Percentiles rank a stretch among this genome's conserved stretches.
Evolutionary conservation across 2,329 filamentous ascomycete species (phyloP).

Genomic region (Apiospora marii): DNA sequence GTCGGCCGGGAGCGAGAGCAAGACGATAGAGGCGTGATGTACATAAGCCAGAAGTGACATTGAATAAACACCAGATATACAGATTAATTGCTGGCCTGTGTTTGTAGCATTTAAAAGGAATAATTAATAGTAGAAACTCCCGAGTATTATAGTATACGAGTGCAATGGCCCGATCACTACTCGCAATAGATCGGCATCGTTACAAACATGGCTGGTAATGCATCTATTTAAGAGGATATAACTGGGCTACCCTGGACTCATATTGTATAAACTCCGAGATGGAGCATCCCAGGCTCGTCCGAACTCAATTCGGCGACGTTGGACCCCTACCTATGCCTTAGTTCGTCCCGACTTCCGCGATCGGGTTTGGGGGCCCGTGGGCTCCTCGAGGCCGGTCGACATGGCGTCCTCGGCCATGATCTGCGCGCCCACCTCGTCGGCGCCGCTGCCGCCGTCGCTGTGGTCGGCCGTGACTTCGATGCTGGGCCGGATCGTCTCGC

Average conservation of each 20-base stretch:
- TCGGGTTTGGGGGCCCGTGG: neutral
- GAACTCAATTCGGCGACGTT: neutral
- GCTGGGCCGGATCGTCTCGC: neutral
- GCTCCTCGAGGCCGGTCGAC: neutral
- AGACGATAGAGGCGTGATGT: neutral
- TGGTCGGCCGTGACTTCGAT: neutral
- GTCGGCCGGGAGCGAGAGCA: neutral
- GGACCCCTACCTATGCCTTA: slow-evolving; percentile 7
- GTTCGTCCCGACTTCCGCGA: slow-evolving; percentile 12
- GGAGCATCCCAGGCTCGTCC: neutral
- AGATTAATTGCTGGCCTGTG: too few species aligned
- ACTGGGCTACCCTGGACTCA: neutral
- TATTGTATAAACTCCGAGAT: neutral
- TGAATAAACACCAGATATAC: too few species aligned
- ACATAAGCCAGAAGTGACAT: too few species aligned
- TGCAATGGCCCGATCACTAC: too few species aligned
- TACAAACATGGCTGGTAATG: too few species aligned
- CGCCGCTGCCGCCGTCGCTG: neutral
- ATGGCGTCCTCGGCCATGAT: slow-evolving; percentile 14
- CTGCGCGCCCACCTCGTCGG: neutral
- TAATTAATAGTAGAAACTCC: too few species aligned
- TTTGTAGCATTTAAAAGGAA: too few species aligned
- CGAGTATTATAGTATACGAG: too few species aligned
- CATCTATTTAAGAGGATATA: too few species aligned
- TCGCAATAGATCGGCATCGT: too few species aligned